phyloP scores from a whole-genome alignment of 2,329 filamentous ascomycete genomes.

The Xylaria sp. region DNA sequence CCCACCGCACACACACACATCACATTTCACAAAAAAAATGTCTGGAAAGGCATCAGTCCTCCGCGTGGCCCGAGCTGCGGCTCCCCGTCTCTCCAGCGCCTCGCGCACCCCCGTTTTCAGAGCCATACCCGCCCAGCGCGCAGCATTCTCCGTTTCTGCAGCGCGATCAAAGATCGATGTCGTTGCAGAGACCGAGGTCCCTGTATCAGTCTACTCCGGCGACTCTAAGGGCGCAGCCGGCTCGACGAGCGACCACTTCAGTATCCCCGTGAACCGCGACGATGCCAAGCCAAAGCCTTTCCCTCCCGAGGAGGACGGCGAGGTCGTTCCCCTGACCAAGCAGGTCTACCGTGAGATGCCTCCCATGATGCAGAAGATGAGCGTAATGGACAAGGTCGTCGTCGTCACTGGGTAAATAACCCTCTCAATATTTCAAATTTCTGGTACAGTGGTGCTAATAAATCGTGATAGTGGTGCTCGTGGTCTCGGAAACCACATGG shows the following conservation, averaged over 20 bases:
- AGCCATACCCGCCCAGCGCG: constrained; percentile 50
- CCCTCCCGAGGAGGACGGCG: constrained; percentile 59
- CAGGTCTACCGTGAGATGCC: constrained; percentile 68
- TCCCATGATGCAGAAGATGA: constrained; percentile 75
- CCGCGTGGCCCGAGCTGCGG: constrained; percentile 48
- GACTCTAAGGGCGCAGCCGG: constrained; percentile 58
- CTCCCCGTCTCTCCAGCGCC: constrained; percentile 45
- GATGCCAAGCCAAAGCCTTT: constrained; percentile 57
- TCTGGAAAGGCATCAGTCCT: constrained; percentile 49
- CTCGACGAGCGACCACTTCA: constrained; percentile 62
- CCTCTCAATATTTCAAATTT: neutral
- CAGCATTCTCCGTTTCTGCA: constrained; percentile 53
- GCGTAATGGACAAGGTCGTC: constrained; percentile 75
- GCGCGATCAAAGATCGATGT: constrained; percentile 61
- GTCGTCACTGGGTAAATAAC: constrained; percentile 74
- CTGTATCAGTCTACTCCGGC: constrained; percentile 64
- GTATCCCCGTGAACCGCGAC: constrained; percentile 63
- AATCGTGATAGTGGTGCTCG: constrained; percentile 71
- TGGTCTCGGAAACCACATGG: constrained; percentile 83
- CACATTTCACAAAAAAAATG: constrained; percentile 43
- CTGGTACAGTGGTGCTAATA: constrained; percentile 35
- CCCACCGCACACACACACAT: constrained; percentile 13
- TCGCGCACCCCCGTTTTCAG: constrained; percentile 42
- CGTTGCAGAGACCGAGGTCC: constrained; percentile 67
- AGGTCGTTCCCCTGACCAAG: constrained; percentile 63